Base-by-base conservation (phyloP, 2,329 filamentous ascomycete genomes). In the Dothidotthia symphoricarpi region DNA sequence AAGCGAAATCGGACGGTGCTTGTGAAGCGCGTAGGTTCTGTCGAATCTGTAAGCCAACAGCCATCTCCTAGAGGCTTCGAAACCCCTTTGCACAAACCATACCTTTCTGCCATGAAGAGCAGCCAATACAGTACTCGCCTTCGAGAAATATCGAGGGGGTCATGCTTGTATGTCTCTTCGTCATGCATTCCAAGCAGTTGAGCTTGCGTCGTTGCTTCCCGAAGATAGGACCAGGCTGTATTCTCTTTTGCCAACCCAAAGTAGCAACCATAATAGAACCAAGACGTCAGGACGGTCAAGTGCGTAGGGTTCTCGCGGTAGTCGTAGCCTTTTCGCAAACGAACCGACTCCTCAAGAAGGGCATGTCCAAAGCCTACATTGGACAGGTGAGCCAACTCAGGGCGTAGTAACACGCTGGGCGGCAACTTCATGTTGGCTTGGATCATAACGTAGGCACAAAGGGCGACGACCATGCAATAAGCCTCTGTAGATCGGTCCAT, bases 11-110 rank as follows among this genome's bases (percentile, higher is more conserved):
- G 81, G 80, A 38, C 80, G 79, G 53, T 82, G 81, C 31, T 80
- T 74, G 39, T 83, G 72, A 19, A 84, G 75, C 3, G 80, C 81
- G 53, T 81, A 82, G 4, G 78, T 79, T 47, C 82, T 83, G 42
- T 31, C 29, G 9, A 30, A 15, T 22, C 16, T 28, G 34, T 50
- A 29, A 50, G 41, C 31, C 27, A 31, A 15, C 8, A 6, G 6
- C 32, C n/a, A n/a, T n/a, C n/a, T n/a, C n/a, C n/a, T n/a, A n/a
- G n/a, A n/a, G n/a, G n/a, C n/a, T n/a, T n/a, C n/a, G n/a, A n/a
- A n/a, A n/a, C n/a, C n/a, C n/a, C n/a, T n/a, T n/a, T 22, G 17
- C 13, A 16, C 19, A 11, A 22, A n/a, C n/a, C 38, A 6, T 62
- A 78, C 75, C 76, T 73, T 62, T 83, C 80, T 0, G 78, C 78